Conservation (phyloP, 768 basidiomycete species). For the Chalciporus chontae region DNA sequence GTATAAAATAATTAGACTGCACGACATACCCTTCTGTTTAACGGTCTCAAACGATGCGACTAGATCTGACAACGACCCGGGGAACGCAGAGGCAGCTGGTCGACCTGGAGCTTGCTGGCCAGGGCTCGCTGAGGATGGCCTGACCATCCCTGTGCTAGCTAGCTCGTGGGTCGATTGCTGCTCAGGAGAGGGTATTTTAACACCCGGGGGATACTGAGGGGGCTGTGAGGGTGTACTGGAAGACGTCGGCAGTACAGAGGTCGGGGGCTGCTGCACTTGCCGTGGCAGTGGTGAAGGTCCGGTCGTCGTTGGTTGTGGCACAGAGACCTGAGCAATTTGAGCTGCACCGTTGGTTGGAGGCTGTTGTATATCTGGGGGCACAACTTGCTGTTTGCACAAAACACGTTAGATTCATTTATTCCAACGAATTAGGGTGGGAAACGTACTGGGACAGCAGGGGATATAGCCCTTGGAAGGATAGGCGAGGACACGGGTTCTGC, state of each 20-base stretch:
- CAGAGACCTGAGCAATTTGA: constrained; percentile 21
- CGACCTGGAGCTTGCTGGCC: constrained; percentile 42
- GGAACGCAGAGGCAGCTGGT: constrained; percentile 53
- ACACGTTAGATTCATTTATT: constrained; percentile 17
- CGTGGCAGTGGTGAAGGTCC: constrained; percentile 49
- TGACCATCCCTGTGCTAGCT: constrained; percentile 39
- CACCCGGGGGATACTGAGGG: constrained; percentile 67
- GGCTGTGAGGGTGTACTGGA: constrained; percentile 25
- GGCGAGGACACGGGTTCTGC: constrained; percentile 47
- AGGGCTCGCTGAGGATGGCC: constrained; percentile 52
- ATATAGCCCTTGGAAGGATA: constrained; percentile 38
- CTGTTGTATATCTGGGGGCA: constrained; percentile 37
- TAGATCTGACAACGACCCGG: constrained; percentile 85
- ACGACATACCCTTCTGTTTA: constrained; percentile 85
- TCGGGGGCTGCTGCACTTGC: constrained; percentile 41
- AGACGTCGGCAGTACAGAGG: constrained; percentile 20
- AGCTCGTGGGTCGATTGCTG: constrained; percentile 34
- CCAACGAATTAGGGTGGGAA: constrained; percentile 3
- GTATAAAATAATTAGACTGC: background rate
- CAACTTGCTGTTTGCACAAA: constrained; percentile 34
- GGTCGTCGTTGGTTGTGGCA: constrained; percentile 33
- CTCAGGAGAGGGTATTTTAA: constrained; percentile 49
- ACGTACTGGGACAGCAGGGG: constrained; percentile 44
- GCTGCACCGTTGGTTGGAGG: constrained; percentile 35
- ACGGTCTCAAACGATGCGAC: constrained; percentile 94